Base-by-base conservation (phyloP, 257 asterid species). In the Nicotiana tomentosiformis region DNA sequence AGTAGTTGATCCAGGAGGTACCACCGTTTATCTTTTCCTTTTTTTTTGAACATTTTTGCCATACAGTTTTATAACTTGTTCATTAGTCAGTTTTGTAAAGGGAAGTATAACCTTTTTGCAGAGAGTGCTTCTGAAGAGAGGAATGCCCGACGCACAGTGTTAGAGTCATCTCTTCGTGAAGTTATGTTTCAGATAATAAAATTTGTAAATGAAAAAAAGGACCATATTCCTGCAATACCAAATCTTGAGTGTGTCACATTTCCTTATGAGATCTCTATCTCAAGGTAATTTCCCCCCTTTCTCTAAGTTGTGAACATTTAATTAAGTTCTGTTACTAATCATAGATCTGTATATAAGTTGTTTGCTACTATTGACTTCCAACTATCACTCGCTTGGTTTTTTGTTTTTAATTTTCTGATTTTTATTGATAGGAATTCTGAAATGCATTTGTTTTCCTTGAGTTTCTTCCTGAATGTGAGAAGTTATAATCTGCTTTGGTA, bases 161-260 rank as follows among this genome's bases (percentile, higher is more conserved):
- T 96, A 49, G 99, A 96, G 86, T 85, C 92, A 78, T 94, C 97
- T 35, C 95, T 96, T 64, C 95, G 94, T 80, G 99, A 96, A 65
- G 97, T 92, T 82, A 78, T 94, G 87, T 96, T 96, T 89, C 98
- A 96, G 91, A 91, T 96, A 78, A 96, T 96, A 83, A 92, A 90
- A 89, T 93, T 94, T 88, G 99, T 93, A 87, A 96, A 94, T 86
- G 99, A 96, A 49, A 96, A 96, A 90, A 96, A 92, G 93, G 99
- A 96, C 82, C 99, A 96, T 66, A 91, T 96, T 78, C 99, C 99
- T 78, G 88, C 97, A 55, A 90, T 96, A 84, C 95, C 97, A 51
- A 96, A 92, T 88, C 89, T 85, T 65, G 99, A 94, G 86, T 98
- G 97, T 35, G 89, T 92, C 87, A 90, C 98, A 57, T 96, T 92